Evolutionary conservation across 306 rosid genomes (phyloP).

Genomic region (Elaeagnus macrophylla): DNA sequence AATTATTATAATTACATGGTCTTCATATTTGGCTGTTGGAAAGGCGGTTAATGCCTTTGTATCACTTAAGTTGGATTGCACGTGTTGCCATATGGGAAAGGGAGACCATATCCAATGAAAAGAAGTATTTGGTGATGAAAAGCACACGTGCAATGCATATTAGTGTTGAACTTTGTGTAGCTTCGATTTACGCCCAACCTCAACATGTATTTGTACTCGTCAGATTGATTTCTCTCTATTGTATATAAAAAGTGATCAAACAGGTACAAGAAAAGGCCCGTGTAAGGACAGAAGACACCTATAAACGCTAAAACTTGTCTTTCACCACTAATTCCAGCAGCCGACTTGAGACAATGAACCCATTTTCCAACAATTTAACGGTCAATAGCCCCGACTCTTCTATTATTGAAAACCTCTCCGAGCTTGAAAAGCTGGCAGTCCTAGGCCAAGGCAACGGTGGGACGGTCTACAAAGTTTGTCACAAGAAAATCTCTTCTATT

Average conservation of each 20-base stretch:
- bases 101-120: too few relatives aligned
- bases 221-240: not conserved
- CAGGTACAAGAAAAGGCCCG: not conserved
- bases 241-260: not conserved
- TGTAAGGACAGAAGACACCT: constrained; percentile 44
- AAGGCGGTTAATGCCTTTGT: constrained; percentile 20
- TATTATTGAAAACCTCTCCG: constrained; percentile 26
- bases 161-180: not conserved
- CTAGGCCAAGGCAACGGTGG: constrained; percentile 56
- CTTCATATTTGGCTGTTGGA: constrained; percentile 12
- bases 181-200: not conserved
- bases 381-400: constrained; percentile 20
- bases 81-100: constrained; percentile 4
- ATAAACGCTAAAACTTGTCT: constrained; percentile 46
- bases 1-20: constrained; percentile 15
- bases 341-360: constrained; percentile 9
- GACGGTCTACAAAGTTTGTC: constrained; percentile 49
- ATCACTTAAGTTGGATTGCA: constrained; percentile 19
- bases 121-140: too few relatives aligned
- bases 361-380: constrained; percentile 13
- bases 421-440: constrained; percentile 40
- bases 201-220: not conserved
- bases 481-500: constrained; percentile 31
- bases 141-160: too few relatives aligned
- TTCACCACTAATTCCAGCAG: constrained; percentile 28